Evolutionary conservation across 805 yeast genomes (phyloP).

Genomic region (Blastobotrys mokoenaii): DNA sequence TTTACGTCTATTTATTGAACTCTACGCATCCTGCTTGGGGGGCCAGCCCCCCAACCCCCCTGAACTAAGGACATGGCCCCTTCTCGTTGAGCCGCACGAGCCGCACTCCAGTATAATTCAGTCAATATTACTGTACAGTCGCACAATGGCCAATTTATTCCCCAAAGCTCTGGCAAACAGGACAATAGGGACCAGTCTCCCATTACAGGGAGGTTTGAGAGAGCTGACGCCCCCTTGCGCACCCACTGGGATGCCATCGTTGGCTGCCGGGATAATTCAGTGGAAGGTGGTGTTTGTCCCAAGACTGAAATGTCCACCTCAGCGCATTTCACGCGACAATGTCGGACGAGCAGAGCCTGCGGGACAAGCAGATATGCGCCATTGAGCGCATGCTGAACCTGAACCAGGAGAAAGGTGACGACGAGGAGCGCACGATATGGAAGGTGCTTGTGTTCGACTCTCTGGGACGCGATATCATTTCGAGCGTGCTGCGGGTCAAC

Average conservation of each 20-base stretch:
- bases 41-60: too few relatives aligned
- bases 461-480: constrained; percentile 74
- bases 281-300: neutral
- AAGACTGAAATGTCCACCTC: neutral
- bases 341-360: constrained; percentile 17
- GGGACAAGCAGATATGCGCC: constrained; percentile 32
- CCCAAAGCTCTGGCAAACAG: too few relatives aligned
- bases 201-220: too few relatives aligned
- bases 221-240: too few relatives aligned
- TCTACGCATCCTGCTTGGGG: too few relatives aligned
- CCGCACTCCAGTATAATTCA: too few relatives aligned
- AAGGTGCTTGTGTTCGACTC: constrained; percentile 79
- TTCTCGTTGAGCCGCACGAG: too few relatives aligned
- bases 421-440: constrained; percentile 42
- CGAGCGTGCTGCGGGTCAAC: constrained; percentile 86
- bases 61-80: too few relatives aligned
- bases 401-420: constrained; percentile 46
- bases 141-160: too few relatives aligned
- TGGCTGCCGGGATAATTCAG: neutral
- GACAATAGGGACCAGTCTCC: too few relatives aligned
- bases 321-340: neutral
- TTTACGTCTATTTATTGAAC: constrained; percentile 2
- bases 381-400: constrained; percentile 81
- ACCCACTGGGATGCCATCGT: too few relatives aligned
- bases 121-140: too few relatives aligned